These are phyloP conservation scores for Hypsizygus marmoreus DNA, from an alignment of 768 basidiomycete genomes.

Conservation along the genomic window DNA sequence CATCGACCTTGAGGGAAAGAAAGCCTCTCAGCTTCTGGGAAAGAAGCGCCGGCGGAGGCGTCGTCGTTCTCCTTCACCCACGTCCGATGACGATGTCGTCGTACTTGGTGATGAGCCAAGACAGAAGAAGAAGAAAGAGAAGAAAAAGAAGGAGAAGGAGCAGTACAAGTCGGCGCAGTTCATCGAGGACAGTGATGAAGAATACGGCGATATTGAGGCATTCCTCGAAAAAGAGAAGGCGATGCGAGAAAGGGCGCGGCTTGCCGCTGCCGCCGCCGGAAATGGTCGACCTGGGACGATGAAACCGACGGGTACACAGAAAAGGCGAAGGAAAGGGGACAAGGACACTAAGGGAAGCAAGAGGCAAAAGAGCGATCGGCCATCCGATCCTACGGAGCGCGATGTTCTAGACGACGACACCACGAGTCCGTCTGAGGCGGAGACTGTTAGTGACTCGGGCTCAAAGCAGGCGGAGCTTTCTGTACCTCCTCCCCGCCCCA, in stretches of 20 bases:
- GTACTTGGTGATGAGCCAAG: constrained; percentile 37
- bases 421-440: constrained; percentile 23
- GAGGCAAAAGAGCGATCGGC: constrained; percentile 32
- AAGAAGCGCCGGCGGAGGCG: constrained; percentile 64
- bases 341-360: constrained; percentile 31
- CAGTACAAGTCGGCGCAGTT: constrained; percentile 87
- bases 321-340: constrained; percentile 43
- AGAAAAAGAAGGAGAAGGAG: constrained; percentile 58
- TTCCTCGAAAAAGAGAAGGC: constrained; percentile 79
- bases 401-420: constrained; percentile 18
- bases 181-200: constrained; percentile 89
- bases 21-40: constrained; percentile 66
- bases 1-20: constrained; percentile 78
- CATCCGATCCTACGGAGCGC: constrained; percentile 20
- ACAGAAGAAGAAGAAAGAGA: constrained; percentile 62
- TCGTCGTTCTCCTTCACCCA: constrained; percentile 47
- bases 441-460: constrained; percentile 23
- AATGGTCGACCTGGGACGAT: constrained; percentile 47
- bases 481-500: constrained; percentile 42
- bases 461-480: constrained; percentile 3
- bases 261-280: constrained; percentile 46
- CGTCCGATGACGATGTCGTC: constrained; percentile 44
- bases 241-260: constrained; percentile 55
- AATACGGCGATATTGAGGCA: constrained; percentile 76
- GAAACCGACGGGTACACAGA: constrained; percentile 53